Conservation (phyloP, 805 yeast genomes). For the Monosporozyma servazzii region DNA sequence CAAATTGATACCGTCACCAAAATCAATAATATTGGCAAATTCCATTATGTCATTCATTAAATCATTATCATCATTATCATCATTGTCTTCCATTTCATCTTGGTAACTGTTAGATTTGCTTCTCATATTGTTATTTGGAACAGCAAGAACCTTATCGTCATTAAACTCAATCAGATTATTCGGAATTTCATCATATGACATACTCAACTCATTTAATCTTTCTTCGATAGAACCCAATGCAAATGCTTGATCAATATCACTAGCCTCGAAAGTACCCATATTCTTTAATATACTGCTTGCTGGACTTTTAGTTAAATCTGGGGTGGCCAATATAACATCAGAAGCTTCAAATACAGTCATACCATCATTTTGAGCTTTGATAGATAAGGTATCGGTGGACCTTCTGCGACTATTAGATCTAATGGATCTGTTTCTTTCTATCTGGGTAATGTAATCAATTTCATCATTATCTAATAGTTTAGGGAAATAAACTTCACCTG, state of each 20-base stretch:
- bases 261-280: constrained; percentile 19
- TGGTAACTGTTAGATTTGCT: neutral
- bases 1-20: constrained; percentile 36
- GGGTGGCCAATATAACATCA: constrained; percentile 24
- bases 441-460: constrained; percentile 62
- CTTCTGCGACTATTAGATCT: constrained; percentile 33
- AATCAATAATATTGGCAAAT: constrained; percentile 38
- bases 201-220: constrained; percentile 17
- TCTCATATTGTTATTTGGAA: neutral
- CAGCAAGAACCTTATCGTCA: neutral
- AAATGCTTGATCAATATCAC: constrained; percentile 1
- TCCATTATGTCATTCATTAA: constrained; percentile 36
- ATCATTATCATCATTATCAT: constrained; percentile 28
- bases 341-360: constrained; percentile 37
- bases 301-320: constrained; percentile 32
- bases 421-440: constrained; percentile 61
- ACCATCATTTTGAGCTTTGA: constrained; percentile 38
- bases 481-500: constrained; percentile 61
- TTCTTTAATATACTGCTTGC: constrained; percentile 31
- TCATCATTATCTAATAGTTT: constrained; percentile 57
- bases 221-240: constrained; percentile 25
- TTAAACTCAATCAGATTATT: neutral
- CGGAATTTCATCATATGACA: constrained; percentile 13
- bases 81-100: constrained; percentile 6
- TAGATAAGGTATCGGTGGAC: constrained; percentile 29